Evolutionary conservation across 129 eudicot species (phyloP).

Genomic region (Escallonia rubra): DNA sequence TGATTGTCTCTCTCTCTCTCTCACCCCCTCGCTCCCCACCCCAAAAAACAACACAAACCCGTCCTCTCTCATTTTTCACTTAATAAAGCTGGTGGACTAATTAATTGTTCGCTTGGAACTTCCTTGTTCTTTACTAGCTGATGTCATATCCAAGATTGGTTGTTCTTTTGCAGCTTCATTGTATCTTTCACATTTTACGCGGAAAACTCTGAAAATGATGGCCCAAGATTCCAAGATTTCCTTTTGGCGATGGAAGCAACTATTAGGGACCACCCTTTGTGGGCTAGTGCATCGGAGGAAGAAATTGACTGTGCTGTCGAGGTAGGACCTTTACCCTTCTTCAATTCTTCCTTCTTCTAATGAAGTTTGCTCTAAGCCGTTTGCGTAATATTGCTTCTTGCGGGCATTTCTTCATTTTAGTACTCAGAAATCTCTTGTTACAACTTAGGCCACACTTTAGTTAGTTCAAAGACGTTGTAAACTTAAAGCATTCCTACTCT

Average conservation of each 20-base stretch:
- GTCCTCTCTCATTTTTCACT: neutral
- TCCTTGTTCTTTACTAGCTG: neutral
- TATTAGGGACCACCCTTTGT: constrained; percentile 1
- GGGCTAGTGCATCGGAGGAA: constrained; percentile 1
- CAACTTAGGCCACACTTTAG: too few species aligned
- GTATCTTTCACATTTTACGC: neutral
- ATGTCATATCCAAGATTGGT: neutral
- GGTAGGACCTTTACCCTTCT: neutral
- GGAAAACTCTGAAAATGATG: neutral
- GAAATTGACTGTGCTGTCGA: constrained; percentile 3
- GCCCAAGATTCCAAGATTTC: neutral
- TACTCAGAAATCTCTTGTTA: too few species aligned
- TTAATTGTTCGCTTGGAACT: neutral
- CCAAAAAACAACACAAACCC: too few species aligned
- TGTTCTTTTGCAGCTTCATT: constrained; percentile 3
- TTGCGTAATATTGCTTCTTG: neutral
- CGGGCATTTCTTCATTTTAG: neutral
- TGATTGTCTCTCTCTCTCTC: neutral
- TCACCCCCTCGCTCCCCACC: neutral
- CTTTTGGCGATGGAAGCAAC: neutral
- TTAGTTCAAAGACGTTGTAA: too few species aligned
- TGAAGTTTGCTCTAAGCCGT: neutral
- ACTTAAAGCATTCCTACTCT: too few species aligned
- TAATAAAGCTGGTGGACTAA: neutral
- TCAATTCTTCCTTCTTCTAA: neutral